phyloP scores from a whole-genome alignment of 2,329 filamentous ascomycete genomes.

The Paecilomyces sp. region DNA sequence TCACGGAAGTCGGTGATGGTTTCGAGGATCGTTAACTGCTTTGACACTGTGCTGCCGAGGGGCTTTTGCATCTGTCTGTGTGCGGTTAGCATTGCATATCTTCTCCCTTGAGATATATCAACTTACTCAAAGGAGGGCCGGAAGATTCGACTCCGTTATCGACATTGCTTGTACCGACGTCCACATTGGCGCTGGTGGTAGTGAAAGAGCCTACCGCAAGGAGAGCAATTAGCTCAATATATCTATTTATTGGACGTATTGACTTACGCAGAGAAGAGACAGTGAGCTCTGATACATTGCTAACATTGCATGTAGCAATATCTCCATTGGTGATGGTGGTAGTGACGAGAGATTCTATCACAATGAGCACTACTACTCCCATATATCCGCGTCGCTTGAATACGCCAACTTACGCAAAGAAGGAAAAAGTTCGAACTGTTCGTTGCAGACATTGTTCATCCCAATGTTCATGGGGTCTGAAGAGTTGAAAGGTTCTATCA shows the following conservation, averaged over 20 bases:
- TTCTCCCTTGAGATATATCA: not conserved
- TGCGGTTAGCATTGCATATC: not conserved
- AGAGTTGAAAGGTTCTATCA: too few relatives aligned
- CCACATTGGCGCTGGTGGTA: not conserved
- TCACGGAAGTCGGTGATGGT: constrained; percentile 4
- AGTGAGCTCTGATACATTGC: not conserved
- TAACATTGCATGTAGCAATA: not conserved
- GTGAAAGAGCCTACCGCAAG: too few relatives aligned
- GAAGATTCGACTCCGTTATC: too few relatives aligned
- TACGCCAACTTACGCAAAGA: too few relatives aligned
- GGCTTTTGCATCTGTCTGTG: not conserved
- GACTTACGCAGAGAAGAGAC: not conserved
- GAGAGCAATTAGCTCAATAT: not conserved
- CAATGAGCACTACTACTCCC: too few relatives aligned
- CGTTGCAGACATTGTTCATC: too few relatives aligned
- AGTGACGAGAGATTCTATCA: too few relatives aligned
- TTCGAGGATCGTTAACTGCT: constrained; percentile 4
- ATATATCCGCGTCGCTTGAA: too few relatives aligned
- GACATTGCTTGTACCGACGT: too few relatives aligned
- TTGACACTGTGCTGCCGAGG: constrained; percentile 9
- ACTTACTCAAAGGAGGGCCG: not conserved
- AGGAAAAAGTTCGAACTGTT: too few relatives aligned
- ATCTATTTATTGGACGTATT: not conserved
- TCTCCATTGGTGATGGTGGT: too few relatives aligned
- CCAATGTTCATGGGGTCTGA: too few relatives aligned